Base-by-base conservation (phyloP, 2,329 filamentous ascomycete species). In the Diplocarpon rosae region DNA sequence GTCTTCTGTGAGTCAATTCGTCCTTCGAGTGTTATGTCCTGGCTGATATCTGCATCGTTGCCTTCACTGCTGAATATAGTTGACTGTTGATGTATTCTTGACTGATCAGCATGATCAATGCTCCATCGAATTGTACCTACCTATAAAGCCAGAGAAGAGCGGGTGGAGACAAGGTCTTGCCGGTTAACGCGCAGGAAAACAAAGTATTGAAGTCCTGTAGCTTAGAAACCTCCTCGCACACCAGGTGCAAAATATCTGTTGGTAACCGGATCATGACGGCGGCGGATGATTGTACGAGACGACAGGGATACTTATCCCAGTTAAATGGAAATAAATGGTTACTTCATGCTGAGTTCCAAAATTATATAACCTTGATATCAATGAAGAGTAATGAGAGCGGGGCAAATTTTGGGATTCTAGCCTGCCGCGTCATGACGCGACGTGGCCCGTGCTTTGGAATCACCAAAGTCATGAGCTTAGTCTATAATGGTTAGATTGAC, bases 121-220 rank as follows among this genome's bases (percentile, higher is more conserved):
- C 24, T 43, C 4, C 15, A 24, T 34, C 20, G 24, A 12, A 13
- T 13, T 13, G n/a, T 9, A 13, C 39, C 16, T 63, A 81, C 78
- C 76, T 72, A 59, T 84, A 85, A 4, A 85, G 65, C 48, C 73
- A 69, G 36, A 73, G 70, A 35, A 85, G 62, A 6, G 79, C 78
- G 43, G 78, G 67, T 16, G 68, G 66, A 2, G 76, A 77, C 35
- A 83, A 63, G 44, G 68, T 65, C 51, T 69, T 75, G 51, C 71
- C 74, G 40, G 75, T 62, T 34, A 70, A 66, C 29, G 78, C 70
- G 56, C 75, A 77, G 45, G 66, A 70, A 62, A 75, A 82, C 9
- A 85, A 68, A 5, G 75, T 73, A 13, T 68, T 63, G 56, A 80
- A 81, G 49, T 82, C 76, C 37, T 65, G 66, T 44, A 70, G 65